Conservation (phyloP, 257 asterid genomes). For the Solanum chilense region DNA sequence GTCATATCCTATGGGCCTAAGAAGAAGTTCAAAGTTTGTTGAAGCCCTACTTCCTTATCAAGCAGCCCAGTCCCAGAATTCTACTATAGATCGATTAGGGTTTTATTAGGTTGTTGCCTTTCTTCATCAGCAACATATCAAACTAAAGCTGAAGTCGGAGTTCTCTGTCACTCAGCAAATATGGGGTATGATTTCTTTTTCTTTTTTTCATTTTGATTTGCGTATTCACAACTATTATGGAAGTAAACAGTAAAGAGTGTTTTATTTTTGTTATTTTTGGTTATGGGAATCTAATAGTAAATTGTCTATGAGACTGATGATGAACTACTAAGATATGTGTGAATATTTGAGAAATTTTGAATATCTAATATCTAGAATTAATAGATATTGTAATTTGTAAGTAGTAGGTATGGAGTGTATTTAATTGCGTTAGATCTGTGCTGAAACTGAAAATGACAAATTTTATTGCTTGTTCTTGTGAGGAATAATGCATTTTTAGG, state of each 20-base stretch:
- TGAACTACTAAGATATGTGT: not conserved
- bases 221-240: not conserved
- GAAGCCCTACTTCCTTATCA: not conserved
- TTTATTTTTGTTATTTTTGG: not conserved
- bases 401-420: not conserved
- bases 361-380: not conserved
- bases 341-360: not conserved
- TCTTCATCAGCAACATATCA: not conserved
- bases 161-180: slow-evolving; percentile 20
- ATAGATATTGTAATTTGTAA: not conserved
- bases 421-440: not conserved
- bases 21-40: not conserved
- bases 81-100: slow-evolving; percentile 3
- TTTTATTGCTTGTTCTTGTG: not conserved
- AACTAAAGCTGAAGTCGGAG: slow-evolving; percentile 1
- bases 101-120: not conserved
- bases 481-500: not conserved
- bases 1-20: not conserved
- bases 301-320: too few relatives aligned
- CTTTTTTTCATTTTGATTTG: not conserved
- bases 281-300: not conserved
- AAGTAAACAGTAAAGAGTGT: not conserved
- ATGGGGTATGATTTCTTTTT: slow-evolving; percentile 31
- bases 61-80: not conserved
- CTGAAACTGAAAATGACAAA: not conserved